phyloP scores from a whole-genome alignment of 129 eudicot genomes.

The Deinandra increscens region DNA sequence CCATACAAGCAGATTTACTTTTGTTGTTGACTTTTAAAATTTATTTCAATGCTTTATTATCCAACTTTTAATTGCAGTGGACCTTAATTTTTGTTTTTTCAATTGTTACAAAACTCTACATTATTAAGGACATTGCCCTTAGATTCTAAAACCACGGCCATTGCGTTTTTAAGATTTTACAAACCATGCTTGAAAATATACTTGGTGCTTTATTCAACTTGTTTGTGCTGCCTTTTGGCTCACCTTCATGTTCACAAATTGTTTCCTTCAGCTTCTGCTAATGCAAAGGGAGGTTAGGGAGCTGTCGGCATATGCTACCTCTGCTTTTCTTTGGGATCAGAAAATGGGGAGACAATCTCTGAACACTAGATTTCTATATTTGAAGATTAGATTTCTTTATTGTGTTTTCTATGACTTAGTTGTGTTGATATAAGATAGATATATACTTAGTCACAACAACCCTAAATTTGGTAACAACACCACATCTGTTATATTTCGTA shows the following conservation, averaged over 20 bases:
- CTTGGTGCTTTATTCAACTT: background rate
- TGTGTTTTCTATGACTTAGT: too few species aligned
- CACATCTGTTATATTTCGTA: background rate
- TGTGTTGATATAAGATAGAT: background rate
- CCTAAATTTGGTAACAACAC: background rate
- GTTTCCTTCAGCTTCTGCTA: constrained; percentile 1
- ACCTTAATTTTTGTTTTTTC: too few species aligned
- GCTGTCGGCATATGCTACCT: background rate
- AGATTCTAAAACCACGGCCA: too few species aligned
- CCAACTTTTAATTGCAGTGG: too few species aligned
- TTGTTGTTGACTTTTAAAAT: too few species aligned
- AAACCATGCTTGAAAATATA: too few species aligned
- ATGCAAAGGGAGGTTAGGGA: background rate
- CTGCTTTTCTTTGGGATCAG: background rate
- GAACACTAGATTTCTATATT: background rate
- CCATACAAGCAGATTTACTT: too few species aligned
- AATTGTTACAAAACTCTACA: too few species aligned
- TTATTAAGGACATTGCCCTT: too few species aligned
- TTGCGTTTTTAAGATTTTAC: too few species aligned
- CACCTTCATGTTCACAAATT: background rate
- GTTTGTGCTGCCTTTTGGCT: constrained; percentile 4
- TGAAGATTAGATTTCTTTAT: background rate
- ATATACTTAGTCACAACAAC: background rate
- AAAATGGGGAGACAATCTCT: constrained; percentile 1
- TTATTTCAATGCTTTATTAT: too few species aligned